Evolutionary conservation across 179 eudicot species (phyloP), one percentile per base, ranked within the genome.

Genomic region (Drosera spatulata): DNA sequence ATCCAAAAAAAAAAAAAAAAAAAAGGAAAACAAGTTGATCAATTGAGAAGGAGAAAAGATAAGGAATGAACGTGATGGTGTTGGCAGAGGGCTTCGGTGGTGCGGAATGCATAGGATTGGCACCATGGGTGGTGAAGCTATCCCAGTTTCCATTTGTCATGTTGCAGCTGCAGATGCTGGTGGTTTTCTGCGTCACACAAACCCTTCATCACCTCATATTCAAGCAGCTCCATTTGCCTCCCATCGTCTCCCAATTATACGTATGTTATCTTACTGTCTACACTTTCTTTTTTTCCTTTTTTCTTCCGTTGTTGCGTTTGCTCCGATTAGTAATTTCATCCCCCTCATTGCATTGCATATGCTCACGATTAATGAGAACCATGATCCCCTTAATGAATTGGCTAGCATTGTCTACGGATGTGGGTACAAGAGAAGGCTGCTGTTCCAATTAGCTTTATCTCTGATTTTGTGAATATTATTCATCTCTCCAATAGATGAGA

Each of bases 161-260:
- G 3, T 55, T 77, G 42, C 74, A 74, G 53, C 22, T 69, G 3
- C 79, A 78, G 56, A 64, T 74, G 72, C 54, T 78, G 4, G 6
- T 63, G 22, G 57, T 71, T 56, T 78, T 59, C 15, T 37, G 41
- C 54, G 67, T 78, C 51, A 74, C 69, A 10, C 77, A 78, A 47
- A 14, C 58, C 58, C 62, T 78, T 8, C 67, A 78, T 64, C 46
- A 10, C 0, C 62, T 62, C 43, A 40, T 77, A 6, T 69, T 78
- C 45, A 68, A 61, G 50, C 72, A 50, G 41, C 38, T 75, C 1
- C 77, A 77, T 52, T 47, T 69, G 61, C 71, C 71, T 11, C 68
- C 70, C 66, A 57, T 78, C 47, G 70, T 74, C 41, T 69, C 79
- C 6, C 77, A 78, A 58, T 39, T 78, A 33, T 9, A 66, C 58